A percentile compares a stretch with the other conserved stretches of the same genome.
Evolutionary conservation across 129 eudicot genomes (phyloP).

Genomic region (Flaveria brownii): DNA sequence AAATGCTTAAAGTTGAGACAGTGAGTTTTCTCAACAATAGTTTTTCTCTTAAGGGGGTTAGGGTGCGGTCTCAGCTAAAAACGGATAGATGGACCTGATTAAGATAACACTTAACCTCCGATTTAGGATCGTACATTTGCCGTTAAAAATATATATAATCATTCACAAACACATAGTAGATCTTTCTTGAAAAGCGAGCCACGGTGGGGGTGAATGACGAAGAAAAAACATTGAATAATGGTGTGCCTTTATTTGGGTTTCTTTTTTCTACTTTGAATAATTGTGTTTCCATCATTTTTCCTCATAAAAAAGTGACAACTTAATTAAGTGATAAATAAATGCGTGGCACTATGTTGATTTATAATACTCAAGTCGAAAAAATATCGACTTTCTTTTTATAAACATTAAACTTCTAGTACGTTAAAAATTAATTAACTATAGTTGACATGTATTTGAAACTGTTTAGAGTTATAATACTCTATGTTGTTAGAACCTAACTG

Average conservation of each 20-base stretch:
- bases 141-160: not conserved
- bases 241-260: conserved; percentile 28
- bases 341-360: not conserved
- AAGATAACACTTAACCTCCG: too few relatives aligned
- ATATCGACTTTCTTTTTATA: not conserved
- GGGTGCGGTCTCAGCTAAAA: too few relatives aligned
- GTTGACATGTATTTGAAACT: not conserved
- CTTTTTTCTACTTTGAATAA: conserved; percentile 16
- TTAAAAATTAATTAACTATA: not conserved
- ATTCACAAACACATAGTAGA: conserved; percentile 25
- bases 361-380: not conserved
- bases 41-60: too few relatives aligned
- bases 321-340: not conserved
- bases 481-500: too few relatives aligned
- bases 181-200: conserved; percentile 24
- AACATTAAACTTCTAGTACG: not conserved
- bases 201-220: conserved; percentile 21
- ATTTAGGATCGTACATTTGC: too few relatives aligned
- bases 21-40: too few relatives aligned
- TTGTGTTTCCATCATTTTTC: conserved; percentile 22
- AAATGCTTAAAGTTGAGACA: too few relatives aligned
- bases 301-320: conserved; percentile 1
- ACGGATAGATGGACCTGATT: too few relatives aligned
- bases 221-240: conserved; percentile 7
- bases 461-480: not conserved